A percentile compares a stretch with the other conserved stretches of the same genome.
Evolutionary conservation across 306 rosid species (phyloP).

Genomic region (Trifolium fragiferum): DNA sequence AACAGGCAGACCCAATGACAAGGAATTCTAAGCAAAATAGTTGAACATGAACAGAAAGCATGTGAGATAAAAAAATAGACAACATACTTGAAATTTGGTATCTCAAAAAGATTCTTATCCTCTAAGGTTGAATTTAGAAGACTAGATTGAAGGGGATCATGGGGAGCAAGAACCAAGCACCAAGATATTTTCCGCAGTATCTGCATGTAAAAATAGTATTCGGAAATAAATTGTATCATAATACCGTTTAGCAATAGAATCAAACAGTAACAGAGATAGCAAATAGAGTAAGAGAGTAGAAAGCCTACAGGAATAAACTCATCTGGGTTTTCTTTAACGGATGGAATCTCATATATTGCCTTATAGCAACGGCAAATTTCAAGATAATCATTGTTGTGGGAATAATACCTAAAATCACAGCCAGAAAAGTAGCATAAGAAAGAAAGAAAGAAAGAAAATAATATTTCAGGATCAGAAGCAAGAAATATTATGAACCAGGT

Average conservation of each 20-base stretch:
- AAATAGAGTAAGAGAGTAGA: conserved; percentile 16
- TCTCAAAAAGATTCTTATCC: conserved; percentile 85
- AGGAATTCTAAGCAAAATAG: conserved; percentile 23
- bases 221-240: background rate
- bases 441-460: background rate
- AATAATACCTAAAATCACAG: conserved; percentile 62
- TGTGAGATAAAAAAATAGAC: background rate
- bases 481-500: background rate
- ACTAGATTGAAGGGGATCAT: conserved; percentile 93
- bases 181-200: conserved; percentile 88
- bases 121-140: conserved; percentile 90
- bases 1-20: conserved; percentile 19
- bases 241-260: background rate
- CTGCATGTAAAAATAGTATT: conserved; percentile 42
- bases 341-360: conserved; percentile 82
- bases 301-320: conserved; percentile 71
- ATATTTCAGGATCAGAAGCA: conserved; percentile 5
- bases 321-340: conserved; percentile 71
- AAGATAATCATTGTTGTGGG: conserved; percentile 81
- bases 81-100: conserved; percentile 70
- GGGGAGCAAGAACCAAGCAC: conserved; percentile 84
- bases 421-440: conserved; percentile 32
- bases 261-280: background rate
- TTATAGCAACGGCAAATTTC: conserved; percentile 92
- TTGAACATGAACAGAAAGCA: background rate